Conservation (phyloP, 495 filamentous ascomycete species). For the Amniculicola lignicola region DNA sequence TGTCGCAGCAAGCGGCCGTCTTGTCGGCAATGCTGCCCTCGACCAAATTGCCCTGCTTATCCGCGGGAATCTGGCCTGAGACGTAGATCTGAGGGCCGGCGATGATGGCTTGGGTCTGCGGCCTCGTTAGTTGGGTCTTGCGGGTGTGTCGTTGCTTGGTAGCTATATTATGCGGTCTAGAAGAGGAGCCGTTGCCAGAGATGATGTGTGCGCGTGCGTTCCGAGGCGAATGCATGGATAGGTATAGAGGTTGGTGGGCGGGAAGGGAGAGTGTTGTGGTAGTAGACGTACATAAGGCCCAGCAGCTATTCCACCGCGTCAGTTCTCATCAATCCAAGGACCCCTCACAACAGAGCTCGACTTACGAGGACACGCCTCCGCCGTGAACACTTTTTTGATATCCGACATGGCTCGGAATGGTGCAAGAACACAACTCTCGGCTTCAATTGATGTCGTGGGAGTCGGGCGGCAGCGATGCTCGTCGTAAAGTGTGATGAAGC, state of each 20-base stretch:
- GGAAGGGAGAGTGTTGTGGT: neutral
- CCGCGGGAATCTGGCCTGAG: conserved; percentile 88
- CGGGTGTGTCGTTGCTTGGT: too few relatives aligned
- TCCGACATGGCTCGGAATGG: conserved; percentile 30
- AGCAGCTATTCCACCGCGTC: conserved; percentile 46
- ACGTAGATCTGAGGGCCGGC: conserved; percentile 82
- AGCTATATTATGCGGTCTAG: too few relatives aligned
- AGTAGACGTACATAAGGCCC: conserved; percentile 54
- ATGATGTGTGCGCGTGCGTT: too few relatives aligned
- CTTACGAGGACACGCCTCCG: conserved; percentile 36
- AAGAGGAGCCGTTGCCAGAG: too few relatives aligned
- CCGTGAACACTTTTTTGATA: conserved; percentile 38
- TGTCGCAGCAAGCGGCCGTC: conserved; percentile 70
- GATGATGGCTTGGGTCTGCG: conserved; percentile 82
- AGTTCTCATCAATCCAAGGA: too few relatives aligned
- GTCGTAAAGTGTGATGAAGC: neutral
- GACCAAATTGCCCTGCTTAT: conserved; percentile 68
- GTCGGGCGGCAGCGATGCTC: neutral
- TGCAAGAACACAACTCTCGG: neutral
- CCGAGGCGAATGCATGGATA: too few relatives aligned
- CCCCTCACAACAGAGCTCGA: too few relatives aligned
- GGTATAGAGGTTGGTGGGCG: too few relatives aligned
- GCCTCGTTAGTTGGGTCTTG: neutral
- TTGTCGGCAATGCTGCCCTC: conserved; percentile 72
- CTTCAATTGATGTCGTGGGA: neutral